Percentiles rank a stretch among this genome's conserved stretches.
phyloP scores from a whole-genome alignment of 164 flowering plant genomes.

The Vitis cinerea region DNA sequence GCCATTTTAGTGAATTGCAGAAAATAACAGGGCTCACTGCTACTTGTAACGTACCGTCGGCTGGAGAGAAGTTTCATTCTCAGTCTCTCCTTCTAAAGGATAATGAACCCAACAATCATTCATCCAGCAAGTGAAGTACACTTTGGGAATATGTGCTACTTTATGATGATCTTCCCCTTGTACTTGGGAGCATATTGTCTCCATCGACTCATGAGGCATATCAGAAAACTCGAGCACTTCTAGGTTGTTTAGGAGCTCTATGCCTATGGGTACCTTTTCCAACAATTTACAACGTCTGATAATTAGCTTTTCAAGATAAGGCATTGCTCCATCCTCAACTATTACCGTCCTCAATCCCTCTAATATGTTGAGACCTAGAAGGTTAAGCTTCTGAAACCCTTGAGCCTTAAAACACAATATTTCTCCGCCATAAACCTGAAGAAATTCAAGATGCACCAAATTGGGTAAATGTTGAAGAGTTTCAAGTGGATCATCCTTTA shows the following conservation, averaged over 20 bases:
- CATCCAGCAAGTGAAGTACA: not conserved
- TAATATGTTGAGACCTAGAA: constrained; percentile 14
- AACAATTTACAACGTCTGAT: too few relatives aligned
- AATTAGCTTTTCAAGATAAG: too few relatives aligned
- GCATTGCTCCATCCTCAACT: too few relatives aligned
- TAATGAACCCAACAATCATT: not conserved
- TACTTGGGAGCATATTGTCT: too few relatives aligned
- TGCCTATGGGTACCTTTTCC: too few relatives aligned
- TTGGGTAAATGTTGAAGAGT: constrained; percentile 29
- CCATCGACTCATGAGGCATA: too few relatives aligned
- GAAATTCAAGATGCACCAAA: constrained; percentile 21
- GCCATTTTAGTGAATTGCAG: too few relatives aligned
- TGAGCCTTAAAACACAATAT: constrained; percentile 17
- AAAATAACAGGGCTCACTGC: too few relatives aligned
- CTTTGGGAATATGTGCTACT: constrained; percentile 15
- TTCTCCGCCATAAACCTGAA: constrained; percentile 22
- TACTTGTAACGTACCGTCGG: too few relatives aligned
- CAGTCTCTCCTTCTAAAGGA: not conserved
- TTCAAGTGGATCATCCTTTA: constrained; percentile 25
- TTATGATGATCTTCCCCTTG: not conserved
- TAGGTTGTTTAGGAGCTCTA: too few relatives aligned
- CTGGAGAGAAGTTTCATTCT: too few relatives aligned
- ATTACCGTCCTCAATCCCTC: constrained; percentile 11
- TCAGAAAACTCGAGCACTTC: too few relatives aligned
- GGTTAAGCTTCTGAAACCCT: constrained; percentile 22